These are phyloP conservation scores for Aspergillus puulaauensis DNA, from an alignment of 2,329 filamentous ascomycete genomes.

Conservation along the genomic window DNA sequence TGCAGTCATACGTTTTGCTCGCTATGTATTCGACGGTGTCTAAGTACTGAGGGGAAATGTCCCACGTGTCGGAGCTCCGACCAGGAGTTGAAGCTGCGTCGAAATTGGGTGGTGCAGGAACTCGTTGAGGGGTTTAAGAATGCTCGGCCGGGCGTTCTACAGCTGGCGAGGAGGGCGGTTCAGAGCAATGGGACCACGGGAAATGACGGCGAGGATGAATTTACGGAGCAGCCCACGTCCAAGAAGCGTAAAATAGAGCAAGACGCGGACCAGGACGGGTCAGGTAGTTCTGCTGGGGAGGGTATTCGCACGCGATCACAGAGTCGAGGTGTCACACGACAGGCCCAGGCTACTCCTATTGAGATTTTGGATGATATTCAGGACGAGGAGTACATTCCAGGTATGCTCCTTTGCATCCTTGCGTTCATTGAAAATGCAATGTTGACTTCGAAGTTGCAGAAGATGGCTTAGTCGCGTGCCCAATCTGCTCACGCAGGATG, in stretches of 20 bases:
- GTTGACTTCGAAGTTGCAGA: conserved; percentile 42
- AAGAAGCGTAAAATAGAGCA: conserved; percentile 39
- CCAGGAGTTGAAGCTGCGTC: conserved; percentile 79
- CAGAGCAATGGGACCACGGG: conserved; percentile 48
- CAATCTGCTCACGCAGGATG: conserved; percentile 77
- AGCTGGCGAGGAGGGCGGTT: conserved; percentile 58
- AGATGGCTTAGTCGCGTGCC: conserved; percentile 79
- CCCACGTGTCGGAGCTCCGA: conserved; percentile 77
- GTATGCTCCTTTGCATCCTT: conserved; percentile 22
- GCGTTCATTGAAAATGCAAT: neutral
- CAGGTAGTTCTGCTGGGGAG: conserved; percentile 30
- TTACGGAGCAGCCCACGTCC: conserved; percentile 24
- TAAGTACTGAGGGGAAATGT: conserved; percentile 81
- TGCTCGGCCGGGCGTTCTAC: conserved; percentile 62
- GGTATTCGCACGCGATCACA: conserved; percentile 38
- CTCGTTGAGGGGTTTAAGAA: conserved; percentile 74
- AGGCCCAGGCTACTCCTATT: conserved; percentile 12
- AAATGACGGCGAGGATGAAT: conserved; percentile 43
- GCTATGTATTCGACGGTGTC: conserved; percentile 83
- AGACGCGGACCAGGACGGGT: conserved; percentile 28
- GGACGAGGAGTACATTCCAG: conserved; percentile 39
- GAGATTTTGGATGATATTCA: conserved; percentile 43
- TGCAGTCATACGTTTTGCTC: conserved; percentile 98
- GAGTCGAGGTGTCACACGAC: conserved; percentile 19
- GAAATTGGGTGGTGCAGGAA: conserved; percentile 83